Conservation (phyloP, 1,284 basidiomycete species). For the Chalciporus sp. region DNA sequence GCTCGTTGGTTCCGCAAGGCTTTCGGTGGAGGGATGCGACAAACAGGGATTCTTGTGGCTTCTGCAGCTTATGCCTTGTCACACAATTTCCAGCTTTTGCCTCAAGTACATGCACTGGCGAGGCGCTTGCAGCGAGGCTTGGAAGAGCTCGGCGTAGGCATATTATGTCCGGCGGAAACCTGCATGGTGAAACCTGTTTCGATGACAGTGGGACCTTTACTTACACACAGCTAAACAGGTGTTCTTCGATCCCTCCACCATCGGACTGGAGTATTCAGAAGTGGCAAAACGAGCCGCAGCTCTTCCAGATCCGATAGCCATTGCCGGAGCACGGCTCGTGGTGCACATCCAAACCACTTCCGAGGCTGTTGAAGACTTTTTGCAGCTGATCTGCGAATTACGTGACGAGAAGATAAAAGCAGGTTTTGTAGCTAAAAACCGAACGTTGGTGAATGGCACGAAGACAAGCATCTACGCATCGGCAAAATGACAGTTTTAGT, state of each 20-base stretch:
- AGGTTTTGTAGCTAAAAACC: slow-evolving; percentile 10
- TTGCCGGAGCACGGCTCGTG: slow-evolving; percentile 78
- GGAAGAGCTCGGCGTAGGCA: slow-evolving; percentile 73
- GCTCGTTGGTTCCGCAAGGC: slow-evolving; percentile 90
- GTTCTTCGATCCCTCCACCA: slow-evolving; percentile 78
- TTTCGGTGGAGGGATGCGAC: slow-evolving; percentile 94
- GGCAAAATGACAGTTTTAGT: neutral
- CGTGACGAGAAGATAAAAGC: slow-evolving; percentile 65
- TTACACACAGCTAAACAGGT: slow-evolving; percentile 47
- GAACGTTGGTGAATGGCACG: neutral
- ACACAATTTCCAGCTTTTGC: slow-evolving; percentile 80
- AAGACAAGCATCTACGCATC: slow-evolving; percentile 17
- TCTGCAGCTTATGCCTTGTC: slow-evolving; percentile 87
- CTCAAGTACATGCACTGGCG: slow-evolving; percentile 77
- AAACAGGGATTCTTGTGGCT: slow-evolving; percentile 83
- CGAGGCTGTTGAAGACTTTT: slow-evolving; percentile 68
- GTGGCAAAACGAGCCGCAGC: slow-evolving; percentile 61
- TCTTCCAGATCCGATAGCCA: slow-evolving; percentile 68
- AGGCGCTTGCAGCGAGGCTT: slow-evolving; percentile 72
- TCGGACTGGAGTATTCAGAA: slow-evolving; percentile 70
- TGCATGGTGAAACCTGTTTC: slow-evolving; percentile 68
- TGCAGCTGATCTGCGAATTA: slow-evolving; percentile 53
- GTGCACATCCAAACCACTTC: slow-evolving; percentile 88
- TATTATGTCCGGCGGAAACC: slow-evolving; percentile 82
- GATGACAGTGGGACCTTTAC: neutral